A percentile compares a stretch with the other conserved stretches of the same genome.
phyloP scores from a whole-genome alignment of 2,329 filamentous ascomycete genomes.

The Tolypocladium pustulatum region DNA sequence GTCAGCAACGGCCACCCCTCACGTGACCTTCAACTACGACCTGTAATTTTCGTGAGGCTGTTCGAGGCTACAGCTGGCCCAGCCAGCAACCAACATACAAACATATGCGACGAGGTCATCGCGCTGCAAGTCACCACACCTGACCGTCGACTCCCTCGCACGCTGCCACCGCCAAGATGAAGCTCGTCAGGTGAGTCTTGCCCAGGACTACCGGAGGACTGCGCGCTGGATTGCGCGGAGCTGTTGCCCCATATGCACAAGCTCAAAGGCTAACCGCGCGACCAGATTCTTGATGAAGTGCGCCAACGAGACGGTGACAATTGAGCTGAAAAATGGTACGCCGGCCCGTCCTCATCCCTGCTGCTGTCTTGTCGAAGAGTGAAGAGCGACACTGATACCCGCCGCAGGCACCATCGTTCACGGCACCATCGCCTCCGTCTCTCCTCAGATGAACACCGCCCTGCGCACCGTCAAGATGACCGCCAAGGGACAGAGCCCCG shows the following conservation, averaged over 20 bases:
- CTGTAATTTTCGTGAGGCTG: background rate
- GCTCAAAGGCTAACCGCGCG: conserved; percentile 6
- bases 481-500: conserved; percentile 72
- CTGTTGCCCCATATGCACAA: conserved; percentile 1
- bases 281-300: conserved; percentile 97
- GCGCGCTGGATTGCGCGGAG: conserved; percentile 11
- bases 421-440: conserved; percentile 93
- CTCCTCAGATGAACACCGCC: conserved; percentile 97
- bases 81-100: background rate
- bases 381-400: background rate
- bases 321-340: conserved; percentile 95
- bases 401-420: conserved; percentile 78
- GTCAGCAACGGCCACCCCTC: background rate
- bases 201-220: background rate
- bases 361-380: background rate
- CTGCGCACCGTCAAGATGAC: conserved; percentile 97
- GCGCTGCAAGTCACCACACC: background rate
- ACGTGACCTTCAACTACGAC: background rate
- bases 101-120: background rate
- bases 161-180: conserved; percentile 55
- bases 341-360: background rate
- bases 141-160: background rate
- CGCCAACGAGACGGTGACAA: conserved; percentile 94
- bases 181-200: conserved; percentile 78
- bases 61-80: background rate